Base-by-base conservation (phyloP, 2,329 filamentous ascomycete genomes). In the Cladobotryum protrusum region DNA sequence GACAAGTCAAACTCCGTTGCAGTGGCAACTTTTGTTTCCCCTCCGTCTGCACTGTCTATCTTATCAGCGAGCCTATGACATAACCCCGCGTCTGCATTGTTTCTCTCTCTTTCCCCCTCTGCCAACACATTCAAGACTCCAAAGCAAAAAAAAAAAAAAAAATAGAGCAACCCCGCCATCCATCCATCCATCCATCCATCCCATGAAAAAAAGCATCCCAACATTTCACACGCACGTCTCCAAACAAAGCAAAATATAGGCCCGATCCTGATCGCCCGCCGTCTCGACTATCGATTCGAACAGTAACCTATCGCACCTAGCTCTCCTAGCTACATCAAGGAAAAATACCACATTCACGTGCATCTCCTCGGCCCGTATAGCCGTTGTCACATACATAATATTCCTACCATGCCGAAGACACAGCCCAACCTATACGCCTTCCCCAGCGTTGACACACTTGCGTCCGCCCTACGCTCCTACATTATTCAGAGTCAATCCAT, bases 401-500 rank as follows among this genome's bases (percentile, higher is more conserved):
- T 29, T 29, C 50, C 60, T 72, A 57, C 59, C 53, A 81, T 82
- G 74, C 74, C 72, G 61, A 79, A 78, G 62, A 67, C 67, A 57
- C 77, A 81, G 63, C 77, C 80, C 53, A 85, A 83, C 63, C 86
- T 99, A 62, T 95, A 87, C 77, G 82, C 87, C 59, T 97, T 95
- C 71, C 73, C 82, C 58, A 77, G 77, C 68, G 72, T 78, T 62
- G 78, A 82, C 57, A 75, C 81, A 53, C 83, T 99, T 58, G 88
- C 90, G 17, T 73, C 79, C 34, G 84, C 85, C 56, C 81, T 99
- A 60, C 86, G 91, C 64, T 74, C 81, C 60, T 96, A 95, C 71
- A 76, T 97, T 61, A 78, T 96, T 60, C 80, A 87, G 61, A 83
- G 80, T 62, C 92, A 99, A 71, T 85, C 85, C 63, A 79, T 84